Evolutionary conservation across 2,329 filamentous ascomycete genomes (phyloP).

Genomic region (Monosporascus sp.): DNA sequence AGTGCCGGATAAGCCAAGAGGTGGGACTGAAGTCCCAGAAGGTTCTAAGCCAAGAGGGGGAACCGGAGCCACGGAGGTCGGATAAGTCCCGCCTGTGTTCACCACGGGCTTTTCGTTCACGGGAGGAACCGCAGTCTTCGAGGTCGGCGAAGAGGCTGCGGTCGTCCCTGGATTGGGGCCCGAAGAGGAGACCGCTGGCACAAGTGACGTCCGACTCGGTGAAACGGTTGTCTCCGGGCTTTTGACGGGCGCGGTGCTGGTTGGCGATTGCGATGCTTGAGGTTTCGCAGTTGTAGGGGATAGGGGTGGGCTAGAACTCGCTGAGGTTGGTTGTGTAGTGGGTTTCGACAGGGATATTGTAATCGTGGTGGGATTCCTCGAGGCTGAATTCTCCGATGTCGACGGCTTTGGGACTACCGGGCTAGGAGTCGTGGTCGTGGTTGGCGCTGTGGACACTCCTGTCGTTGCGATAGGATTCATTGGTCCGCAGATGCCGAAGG

Average conservation of each 20-base stretch:
- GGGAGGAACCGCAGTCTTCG: neutral
- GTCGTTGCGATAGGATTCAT: conserved; percentile 7
- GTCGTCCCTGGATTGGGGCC: neutral
- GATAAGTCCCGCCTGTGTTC: neutral
- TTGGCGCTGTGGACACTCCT: neutral
- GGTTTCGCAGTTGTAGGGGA: neutral
- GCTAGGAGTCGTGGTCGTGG: neutral
- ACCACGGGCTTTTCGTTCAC: neutral
- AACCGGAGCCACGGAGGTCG: neutral
- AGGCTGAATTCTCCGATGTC: neutral
- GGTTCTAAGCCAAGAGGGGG: neutral
- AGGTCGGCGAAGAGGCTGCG: neutral
- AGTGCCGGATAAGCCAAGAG: neutral
- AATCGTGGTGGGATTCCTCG: neutral
- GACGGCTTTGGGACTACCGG: neutral
- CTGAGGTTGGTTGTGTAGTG: neutral
- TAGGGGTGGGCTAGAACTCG: neutral
- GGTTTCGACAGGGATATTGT: neutral
- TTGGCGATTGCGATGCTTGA: neutral
- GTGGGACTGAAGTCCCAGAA: neutral
- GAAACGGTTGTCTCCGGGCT: neutral
- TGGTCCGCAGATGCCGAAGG: conserved; percentile 3
- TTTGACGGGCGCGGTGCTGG: neutral
- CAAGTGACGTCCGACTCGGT: neutral
- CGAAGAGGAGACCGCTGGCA: neutral